These are phyloP conservation scores for Mitragyna speciosa DNA, from an alignment of 257 asterid species.

Conservation along the genomic window DNA sequence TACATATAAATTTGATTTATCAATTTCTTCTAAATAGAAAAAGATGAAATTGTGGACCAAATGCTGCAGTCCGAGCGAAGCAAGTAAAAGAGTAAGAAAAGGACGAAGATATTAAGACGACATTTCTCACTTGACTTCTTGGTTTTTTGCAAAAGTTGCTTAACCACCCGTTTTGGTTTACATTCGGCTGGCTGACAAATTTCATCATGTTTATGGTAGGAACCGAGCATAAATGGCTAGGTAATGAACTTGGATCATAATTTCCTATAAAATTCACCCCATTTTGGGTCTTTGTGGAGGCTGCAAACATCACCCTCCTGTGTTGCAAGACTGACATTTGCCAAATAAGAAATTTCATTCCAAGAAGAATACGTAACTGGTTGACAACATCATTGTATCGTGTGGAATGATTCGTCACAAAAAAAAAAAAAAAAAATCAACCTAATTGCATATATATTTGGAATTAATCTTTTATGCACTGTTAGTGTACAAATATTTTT, in stretches of 20 bases:
- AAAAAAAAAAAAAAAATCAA: too few species aligned
- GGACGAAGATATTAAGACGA: neutral
- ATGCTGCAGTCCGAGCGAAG: neutral
- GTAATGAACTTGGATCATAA: neutral
- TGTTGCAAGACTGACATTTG: too few species aligned
- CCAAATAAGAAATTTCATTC: too few species aligned
- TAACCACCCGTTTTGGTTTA: neutral
- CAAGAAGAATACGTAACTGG: too few species aligned
- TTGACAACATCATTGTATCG: too few species aligned
- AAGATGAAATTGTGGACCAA: neutral
- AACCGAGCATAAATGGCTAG: neutral
- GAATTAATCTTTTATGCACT: too few species aligned
- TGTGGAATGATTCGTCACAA: too few species aligned
- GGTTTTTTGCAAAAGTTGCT: neutral
- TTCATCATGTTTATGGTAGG: neutral
- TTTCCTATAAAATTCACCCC: neutral
- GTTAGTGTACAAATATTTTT: too few species aligned
- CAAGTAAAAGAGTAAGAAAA: neutral
- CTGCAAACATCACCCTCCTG: too few species aligned
- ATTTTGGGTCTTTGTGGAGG: too few species aligned
- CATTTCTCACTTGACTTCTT: neutral
- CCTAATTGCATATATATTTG: too few species aligned
- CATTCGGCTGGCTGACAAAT: neutral
- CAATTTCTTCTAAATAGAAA: neutral
- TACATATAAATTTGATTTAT: too few species aligned